Conservation (phyloP, 257 asterid species). For the Rubia yunnanensis region DNA sequence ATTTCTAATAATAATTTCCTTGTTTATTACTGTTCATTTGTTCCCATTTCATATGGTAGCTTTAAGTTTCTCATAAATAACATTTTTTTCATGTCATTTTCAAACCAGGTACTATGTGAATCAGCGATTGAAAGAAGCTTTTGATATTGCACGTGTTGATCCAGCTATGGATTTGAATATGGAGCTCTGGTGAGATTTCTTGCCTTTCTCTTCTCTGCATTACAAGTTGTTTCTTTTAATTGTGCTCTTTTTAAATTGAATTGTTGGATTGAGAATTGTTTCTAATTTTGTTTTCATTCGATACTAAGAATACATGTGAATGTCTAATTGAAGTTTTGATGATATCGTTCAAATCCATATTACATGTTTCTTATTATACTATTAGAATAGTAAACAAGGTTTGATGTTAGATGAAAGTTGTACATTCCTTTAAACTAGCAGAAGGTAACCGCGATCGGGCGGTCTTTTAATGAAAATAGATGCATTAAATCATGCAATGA, state of each 20-base stretch:
- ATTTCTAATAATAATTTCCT: not conserved
- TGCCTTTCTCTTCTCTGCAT: no score
- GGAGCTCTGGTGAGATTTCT: conserved; percentile 40
- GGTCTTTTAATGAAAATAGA: no score
- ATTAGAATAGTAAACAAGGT: not conserved
- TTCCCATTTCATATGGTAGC: conserved; percentile 5
- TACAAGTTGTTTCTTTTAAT: not conserved
- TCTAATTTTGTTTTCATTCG: not conserved
- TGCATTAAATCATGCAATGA: no score
- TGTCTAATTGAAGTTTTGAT: not conserved
- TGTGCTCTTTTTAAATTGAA: not conserved
- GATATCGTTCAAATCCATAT: no score
- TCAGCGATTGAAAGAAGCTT: conserved; percentile 65
- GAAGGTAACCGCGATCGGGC: no score
- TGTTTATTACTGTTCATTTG: conserved; percentile 3
- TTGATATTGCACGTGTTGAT: conserved; percentile 78
- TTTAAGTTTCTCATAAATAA: not conserved
- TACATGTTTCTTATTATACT: not conserved
- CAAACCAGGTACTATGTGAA: conserved; percentile 48
- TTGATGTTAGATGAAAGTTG: not conserved
- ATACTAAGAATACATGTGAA: not conserved
- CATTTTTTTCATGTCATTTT: conserved; percentile 2
- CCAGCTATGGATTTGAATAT: conserved; percentile 88
- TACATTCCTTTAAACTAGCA: no score
- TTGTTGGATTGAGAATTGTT: not conserved